Evolutionary conservation across 441 rosid genomes (phyloP).

Genomic region (Jatropha multifida): DNA sequence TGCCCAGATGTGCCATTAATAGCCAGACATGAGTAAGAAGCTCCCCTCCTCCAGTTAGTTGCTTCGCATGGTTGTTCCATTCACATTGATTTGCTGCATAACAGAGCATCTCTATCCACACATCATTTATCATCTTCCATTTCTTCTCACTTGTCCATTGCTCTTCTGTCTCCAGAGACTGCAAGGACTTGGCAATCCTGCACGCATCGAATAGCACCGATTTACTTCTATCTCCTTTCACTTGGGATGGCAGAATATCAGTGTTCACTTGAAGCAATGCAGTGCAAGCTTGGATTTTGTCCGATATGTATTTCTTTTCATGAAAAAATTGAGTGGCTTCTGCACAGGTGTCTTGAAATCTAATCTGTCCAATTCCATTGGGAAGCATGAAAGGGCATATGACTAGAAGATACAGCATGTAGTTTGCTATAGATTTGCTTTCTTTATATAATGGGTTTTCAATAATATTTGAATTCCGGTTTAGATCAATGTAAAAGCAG

Average conservation of each 20-base stretch:
- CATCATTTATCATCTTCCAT: slow-evolving; percentile 32
- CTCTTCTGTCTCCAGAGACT: slow-evolving; percentile 10
- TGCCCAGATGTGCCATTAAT: slow-evolving; percentile 35
- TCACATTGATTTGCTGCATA: slow-evolving; percentile 34
- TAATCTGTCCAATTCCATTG: slow-evolving; percentile 35
- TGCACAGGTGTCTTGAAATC: slow-evolving; percentile 28
- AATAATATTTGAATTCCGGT: not conserved
- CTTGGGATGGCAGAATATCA: slow-evolving; percentile 21
- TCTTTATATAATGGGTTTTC: slow-evolving; percentile 1
- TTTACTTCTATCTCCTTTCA: slow-evolving; percentile 30
- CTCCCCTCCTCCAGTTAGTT: slow-evolving; percentile 40
- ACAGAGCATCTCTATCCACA: slow-evolving; percentile 37
- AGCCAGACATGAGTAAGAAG: slow-evolving; percentile 45
- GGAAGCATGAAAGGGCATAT: slow-evolving; percentile 36
- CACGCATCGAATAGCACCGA: slow-evolving; percentile 34
- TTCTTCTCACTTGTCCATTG: slow-evolving; percentile 18
- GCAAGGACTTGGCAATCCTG: slow-evolving; percentile 16
- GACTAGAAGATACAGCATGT: slow-evolving; percentile 37
- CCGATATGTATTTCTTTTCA: not conserved
- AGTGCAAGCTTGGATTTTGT: not conserved
- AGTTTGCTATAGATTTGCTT: slow-evolving; percentile 28
- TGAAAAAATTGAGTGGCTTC: slow-evolving; percentile 29
- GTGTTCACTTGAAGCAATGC: slow-evolving; percentile 25
- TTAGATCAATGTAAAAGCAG: slow-evolving; percentile 23
- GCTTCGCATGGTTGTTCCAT: slow-evolving; percentile 34